Evolutionary conservation across 192 early-diverging fungal species (phyloP).

Genomic region (Coemansia sp.): DNA sequence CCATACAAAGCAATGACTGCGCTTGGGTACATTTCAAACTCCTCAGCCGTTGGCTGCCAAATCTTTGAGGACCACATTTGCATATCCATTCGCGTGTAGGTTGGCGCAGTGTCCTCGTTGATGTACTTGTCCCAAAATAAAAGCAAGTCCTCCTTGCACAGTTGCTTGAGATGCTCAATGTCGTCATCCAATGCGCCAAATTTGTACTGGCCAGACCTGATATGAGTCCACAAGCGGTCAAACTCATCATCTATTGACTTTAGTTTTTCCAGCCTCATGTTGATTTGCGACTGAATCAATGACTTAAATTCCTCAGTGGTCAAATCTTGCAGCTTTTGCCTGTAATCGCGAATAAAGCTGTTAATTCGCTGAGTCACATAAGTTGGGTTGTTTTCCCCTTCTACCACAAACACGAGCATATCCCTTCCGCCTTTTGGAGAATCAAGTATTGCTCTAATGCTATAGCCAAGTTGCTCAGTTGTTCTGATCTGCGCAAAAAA

Average conservation of each 20-base stretch:
- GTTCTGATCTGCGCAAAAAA: slow-evolving; percentile 88
- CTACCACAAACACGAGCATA: not conserved
- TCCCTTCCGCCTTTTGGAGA: not conserved
- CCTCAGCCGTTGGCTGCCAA: not conserved
- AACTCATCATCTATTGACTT: slow-evolving; percentile 70
- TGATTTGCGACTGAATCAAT: slow-evolving; percentile 58
- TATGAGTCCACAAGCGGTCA: slow-evolving; percentile 58
- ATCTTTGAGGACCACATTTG: not conserved
- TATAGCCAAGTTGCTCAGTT: slow-evolving; percentile 76
- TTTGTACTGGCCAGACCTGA: slow-evolving; percentile 63
- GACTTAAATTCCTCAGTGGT: slow-evolving; percentile 57
- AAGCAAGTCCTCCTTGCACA: slow-evolving; percentile 22
- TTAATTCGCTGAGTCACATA: slow-evolving; percentile 79
- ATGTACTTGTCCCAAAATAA: slow-evolving; percentile 33
- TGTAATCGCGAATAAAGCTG: slow-evolving; percentile 62
- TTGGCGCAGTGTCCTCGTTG: slow-evolving; percentile 15
- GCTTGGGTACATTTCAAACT: not conserved
- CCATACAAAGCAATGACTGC: not conserved
- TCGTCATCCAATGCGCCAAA: slow-evolving; percentile 57
- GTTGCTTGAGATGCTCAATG: not conserved
- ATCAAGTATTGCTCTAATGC: not conserved
- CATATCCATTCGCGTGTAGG: not conserved
- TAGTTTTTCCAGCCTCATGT: slow-evolving; percentile 58
- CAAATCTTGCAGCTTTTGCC: slow-evolving; percentile 47
- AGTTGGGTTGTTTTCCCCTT: slow-evolving; percentile 69